Evolutionary conservation across 805 yeast genomes (phyloP).

Genomic region (Suhomyces vadensis): DNA sequence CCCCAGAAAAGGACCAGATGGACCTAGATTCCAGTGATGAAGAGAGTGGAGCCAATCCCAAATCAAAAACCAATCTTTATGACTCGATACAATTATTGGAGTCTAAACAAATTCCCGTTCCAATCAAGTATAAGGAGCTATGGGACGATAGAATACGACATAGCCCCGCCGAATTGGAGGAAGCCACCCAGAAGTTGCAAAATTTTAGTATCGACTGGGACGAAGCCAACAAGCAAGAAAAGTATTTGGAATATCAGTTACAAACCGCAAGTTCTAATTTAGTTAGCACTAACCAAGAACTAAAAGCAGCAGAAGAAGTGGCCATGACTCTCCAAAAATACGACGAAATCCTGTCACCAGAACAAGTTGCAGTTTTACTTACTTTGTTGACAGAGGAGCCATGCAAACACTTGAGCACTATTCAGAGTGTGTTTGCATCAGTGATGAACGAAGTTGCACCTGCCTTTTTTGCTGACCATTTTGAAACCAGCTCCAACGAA

Average conservation of each 20-base stretch:
- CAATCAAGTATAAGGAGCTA: slow-evolving; percentile 33
- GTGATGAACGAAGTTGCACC: slow-evolving; percentile 6
- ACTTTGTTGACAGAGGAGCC: not conserved
- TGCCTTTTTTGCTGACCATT: slow-evolving; percentile 11
- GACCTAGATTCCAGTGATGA: slow-evolving; percentile 25
- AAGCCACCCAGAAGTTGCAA: slow-evolving; percentile 16
- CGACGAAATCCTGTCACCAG: not conserved
- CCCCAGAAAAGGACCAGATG: slow-evolving; percentile 13
- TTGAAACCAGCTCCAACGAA: slow-evolving; percentile 5
- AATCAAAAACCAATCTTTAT: slow-evolving; percentile 25
- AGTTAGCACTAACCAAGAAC: slow-evolving; percentile 1
- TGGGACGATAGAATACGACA: slow-evolving; percentile 24
- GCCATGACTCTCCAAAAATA: not conserved
- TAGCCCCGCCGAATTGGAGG: slow-evolving; percentile 11
- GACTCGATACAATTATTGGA: slow-evolving; percentile 39
- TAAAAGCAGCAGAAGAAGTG: slow-evolving; percentile 6
- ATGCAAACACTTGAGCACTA: not conserved
- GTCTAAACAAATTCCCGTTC: slow-evolving; percentile 34
- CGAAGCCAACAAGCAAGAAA: slow-evolving; percentile 13
- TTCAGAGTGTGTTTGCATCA: slow-evolving; percentile 13
- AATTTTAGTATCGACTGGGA: slow-evolving; percentile 17
- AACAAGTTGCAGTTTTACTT: not conserved
- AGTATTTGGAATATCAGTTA: slow-evolving; percentile 11
- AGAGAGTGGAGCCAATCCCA: slow-evolving; percentile 15
- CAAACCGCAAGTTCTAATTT: slow-evolving; percentile 2